Conservation (phyloP, 495 filamentous ascomycete species). For the Penicillium cataractarum region DNA sequence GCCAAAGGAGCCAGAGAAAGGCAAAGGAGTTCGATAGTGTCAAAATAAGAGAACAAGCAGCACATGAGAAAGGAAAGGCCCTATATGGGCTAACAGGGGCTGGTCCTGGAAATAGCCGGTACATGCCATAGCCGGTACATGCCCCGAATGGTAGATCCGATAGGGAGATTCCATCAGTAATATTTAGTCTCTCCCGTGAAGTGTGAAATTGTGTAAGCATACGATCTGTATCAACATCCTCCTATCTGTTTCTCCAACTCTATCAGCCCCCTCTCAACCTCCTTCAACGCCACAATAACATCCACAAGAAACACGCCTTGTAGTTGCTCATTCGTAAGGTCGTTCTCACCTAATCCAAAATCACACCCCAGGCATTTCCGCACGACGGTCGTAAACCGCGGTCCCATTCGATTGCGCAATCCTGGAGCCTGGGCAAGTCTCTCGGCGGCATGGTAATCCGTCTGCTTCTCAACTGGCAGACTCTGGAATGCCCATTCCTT, state of each 20-base stretch:
- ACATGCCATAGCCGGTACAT: too few species aligned
- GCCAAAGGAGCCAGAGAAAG: too few species aligned
- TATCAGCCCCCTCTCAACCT: conserved; percentile 1
- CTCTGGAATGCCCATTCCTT: background rate
- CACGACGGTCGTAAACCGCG: background rate
- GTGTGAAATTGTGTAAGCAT: too few species aligned
- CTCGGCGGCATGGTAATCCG: conserved; percentile 4
- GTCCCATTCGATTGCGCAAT: conserved; percentile 1
- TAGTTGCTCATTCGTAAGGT: background rate
- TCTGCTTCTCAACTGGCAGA: background rate
- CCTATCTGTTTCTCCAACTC: background rate
- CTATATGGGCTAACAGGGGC: too few species aligned
- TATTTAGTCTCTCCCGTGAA: too few species aligned
- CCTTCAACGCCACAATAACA: background rate
- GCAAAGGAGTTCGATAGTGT: too few species aligned
- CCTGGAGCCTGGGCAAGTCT: background rate
- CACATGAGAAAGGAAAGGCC: too few species aligned
- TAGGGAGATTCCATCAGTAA: too few species aligned
- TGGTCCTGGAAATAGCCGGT: too few species aligned
- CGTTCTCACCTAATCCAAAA: conserved; percentile 6
- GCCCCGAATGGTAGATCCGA: too few species aligned
- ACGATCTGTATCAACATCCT: background rate
- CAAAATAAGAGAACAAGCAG: too few species aligned
- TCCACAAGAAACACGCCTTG: conserved; percentile 1
- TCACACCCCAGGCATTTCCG: conserved; percentile 1